phyloP scores from a whole-genome alignment of 345 rosid genomes.

The Hirschfeldia incana region DNA sequence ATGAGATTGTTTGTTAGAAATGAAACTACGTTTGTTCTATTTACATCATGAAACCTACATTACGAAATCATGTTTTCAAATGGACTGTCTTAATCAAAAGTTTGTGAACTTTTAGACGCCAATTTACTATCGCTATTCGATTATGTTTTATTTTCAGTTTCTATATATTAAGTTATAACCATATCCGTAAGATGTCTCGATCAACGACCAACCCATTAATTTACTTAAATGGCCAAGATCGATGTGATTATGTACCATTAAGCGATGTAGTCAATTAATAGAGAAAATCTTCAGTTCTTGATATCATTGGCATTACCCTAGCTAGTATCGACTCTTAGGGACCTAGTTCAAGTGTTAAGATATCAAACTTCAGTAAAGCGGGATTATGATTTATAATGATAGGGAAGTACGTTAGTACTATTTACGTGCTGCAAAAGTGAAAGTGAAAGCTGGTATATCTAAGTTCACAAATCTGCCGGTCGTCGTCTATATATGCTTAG shows the following conservation, averaged over 20 bases:
- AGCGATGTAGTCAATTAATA: not conserved
- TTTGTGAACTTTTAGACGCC: not conserved
- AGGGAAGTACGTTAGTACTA: conserved; percentile 7
- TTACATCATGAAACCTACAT: not conserved
- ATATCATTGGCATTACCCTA: not conserved
- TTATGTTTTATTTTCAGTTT: not conserved
- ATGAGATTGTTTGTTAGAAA: not conserved
- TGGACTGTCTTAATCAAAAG: not conserved
- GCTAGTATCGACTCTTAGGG: not conserved
- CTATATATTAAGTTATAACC: not conserved
- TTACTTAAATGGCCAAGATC: not conserved
- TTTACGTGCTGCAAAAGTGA: conserved; percentile 21
- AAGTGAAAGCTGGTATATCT: conserved; percentile 29
- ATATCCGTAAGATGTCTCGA: not conserved
- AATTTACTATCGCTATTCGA: not conserved
- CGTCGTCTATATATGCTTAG: conserved; percentile 31
- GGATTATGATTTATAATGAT: not conserved
- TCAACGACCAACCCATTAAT: not conserved
- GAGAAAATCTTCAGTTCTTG: not conserved
- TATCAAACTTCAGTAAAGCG: not conserved
- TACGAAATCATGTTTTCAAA: not conserved
- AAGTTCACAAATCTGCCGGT: conserved; percentile 29
- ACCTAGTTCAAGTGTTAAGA: not conserved
- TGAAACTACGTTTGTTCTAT: not conserved
- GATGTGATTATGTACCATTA: not conserved